A percentile compares a stretch with the other conserved stretches of the same genome.
phyloP scores from a whole-genome alignment of 164 flowering plant genomes.

The Macadamia tetraphylla region DNA sequence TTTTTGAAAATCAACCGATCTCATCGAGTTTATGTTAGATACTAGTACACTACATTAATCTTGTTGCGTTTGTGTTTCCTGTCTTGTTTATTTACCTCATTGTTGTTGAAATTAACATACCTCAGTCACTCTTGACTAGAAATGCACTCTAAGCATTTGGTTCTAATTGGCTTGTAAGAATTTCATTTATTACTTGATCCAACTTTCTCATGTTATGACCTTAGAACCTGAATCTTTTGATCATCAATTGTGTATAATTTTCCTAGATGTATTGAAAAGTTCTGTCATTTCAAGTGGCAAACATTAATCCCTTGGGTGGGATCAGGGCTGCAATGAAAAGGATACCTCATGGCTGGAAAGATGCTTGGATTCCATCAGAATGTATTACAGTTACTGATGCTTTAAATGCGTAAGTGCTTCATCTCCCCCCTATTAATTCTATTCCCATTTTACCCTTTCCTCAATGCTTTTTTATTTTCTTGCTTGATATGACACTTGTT shows the following conservation, averaged over 20 bases:
- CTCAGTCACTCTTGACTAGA: constrained; percentile 50
- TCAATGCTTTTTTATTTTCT: not conserved
- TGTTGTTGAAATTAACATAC: too few relatives aligned
- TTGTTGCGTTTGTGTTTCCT: too few relatives aligned
- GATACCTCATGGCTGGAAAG: constrained; percentile 69
- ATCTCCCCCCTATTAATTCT: not conserved
- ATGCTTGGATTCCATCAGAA: constrained; percentile 75
- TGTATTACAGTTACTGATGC: constrained; percentile 59
- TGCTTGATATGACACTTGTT: not conserved
- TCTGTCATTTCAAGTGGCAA: constrained; percentile 56
- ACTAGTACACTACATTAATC: too few relatives aligned
- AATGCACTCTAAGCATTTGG: constrained; percentile 74
- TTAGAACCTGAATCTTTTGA: not conserved
- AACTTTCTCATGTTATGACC: not conserved
- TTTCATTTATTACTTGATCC: not conserved
- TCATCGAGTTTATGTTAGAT: too few relatives aligned
- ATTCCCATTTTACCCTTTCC: not conserved
- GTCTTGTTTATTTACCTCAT: too few relatives aligned
- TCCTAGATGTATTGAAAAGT: not conserved
- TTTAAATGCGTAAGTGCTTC: constrained; percentile 65
- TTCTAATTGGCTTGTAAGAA: constrained; percentile 96
- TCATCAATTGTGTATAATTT: not conserved
- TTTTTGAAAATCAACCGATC: too few relatives aligned
- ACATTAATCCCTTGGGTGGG: constrained; percentile 65
- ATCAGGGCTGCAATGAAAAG: constrained; percentile 72